phyloP scores from a whole-genome alignment of 768 basidiomycete genomes.

The Kwoniella europaea region DNA sequence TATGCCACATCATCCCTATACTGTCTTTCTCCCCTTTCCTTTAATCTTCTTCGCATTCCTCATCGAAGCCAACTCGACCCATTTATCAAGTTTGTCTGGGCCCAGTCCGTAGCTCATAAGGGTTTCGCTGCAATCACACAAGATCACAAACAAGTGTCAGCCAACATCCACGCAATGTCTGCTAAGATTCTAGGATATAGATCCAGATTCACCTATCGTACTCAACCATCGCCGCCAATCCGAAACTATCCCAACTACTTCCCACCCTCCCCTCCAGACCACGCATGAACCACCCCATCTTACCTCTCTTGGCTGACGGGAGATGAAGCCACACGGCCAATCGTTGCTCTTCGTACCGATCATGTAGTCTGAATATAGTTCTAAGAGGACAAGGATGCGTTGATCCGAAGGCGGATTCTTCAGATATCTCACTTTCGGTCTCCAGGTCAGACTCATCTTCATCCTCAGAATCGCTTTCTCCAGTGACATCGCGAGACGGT shows the following conservation, averaged over 20 bases:
- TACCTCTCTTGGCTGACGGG: conserved; percentile 23
- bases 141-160: conserved; percentile 2
- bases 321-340: conserved; percentile 46
- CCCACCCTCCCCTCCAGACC: conserved; percentile 38
- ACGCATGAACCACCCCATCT: conserved; percentile 44
- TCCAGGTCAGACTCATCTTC: neutral
- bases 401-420: conserved; percentile 7
- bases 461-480: conserved; percentile 2
- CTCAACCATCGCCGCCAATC: conserved; percentile 32
- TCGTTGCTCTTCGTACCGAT: conserved; percentile 49
- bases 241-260: conserved; percentile 42
- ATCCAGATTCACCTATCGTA: conserved; percentile 42
- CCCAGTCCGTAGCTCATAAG: conserved; percentile 34
- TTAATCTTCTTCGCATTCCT: conserved; percentile 40
- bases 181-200: neutral
- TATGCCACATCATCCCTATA: neutral
- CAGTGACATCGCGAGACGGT: neutral
- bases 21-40: conserved; percentile 4
- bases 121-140: conserved; percentile 2
- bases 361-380: conserved; percentile 44
- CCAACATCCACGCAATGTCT: neutral
- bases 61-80: conserved; percentile 43
- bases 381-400: conserved; percentile 37
- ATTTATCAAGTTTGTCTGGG: conserved; percentile 47
- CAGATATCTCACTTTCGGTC: neutral